phyloP scores from a whole-genome alignment of 1,284 basidiomycete species.

The Caloboletus firmus region DNA sequence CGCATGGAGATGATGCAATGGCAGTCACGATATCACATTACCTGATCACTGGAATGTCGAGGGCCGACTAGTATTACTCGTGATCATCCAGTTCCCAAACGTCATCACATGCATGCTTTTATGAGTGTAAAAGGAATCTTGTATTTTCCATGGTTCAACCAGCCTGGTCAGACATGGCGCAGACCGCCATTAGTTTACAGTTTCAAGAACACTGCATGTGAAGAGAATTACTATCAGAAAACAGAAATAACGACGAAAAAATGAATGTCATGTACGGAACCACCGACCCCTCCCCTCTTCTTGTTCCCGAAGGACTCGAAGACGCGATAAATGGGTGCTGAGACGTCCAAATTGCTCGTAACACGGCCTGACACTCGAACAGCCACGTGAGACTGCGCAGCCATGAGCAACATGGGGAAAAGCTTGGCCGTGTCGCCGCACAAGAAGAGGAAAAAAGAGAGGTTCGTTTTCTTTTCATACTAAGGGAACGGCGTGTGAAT shows the following conservation, averaged over 20 bases:
- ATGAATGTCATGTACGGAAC: slow-evolving; percentile 55
- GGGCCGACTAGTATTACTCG: too few species aligned
- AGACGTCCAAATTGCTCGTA: slow-evolving; percentile 73
- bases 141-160: neutral
- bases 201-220: neutral
- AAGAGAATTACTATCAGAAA: neutral
- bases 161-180: neutral
- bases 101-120: neutral
- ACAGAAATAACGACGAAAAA: neutral
- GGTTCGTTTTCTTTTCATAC: slow-evolving; percentile 9
- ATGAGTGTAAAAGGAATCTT: neutral
- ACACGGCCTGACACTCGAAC: slow-evolving; percentile 87
- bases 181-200: neutral
- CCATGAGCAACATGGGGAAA: slow-evolving; percentile 86
- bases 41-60: neutral
- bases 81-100: neutral
- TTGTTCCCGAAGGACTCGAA: slow-evolving; percentile 34
- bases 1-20: too few species aligned
- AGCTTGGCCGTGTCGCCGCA: slow-evolving; percentile 77
- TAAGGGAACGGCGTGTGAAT: slow-evolving; percentile 24
- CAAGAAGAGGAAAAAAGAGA: slow-evolving; percentile 37
- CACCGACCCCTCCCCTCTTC: slow-evolving; percentile 73
- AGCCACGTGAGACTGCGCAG: slow-evolving; percentile 59
- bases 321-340: slow-evolving; percentile 64
- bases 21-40: too few species aligned